These are phyloP conservation scores for Plasmodium fragile DNA, from an alignment of 169 alveolate genomes.

Conservation along the genomic window DNA sequence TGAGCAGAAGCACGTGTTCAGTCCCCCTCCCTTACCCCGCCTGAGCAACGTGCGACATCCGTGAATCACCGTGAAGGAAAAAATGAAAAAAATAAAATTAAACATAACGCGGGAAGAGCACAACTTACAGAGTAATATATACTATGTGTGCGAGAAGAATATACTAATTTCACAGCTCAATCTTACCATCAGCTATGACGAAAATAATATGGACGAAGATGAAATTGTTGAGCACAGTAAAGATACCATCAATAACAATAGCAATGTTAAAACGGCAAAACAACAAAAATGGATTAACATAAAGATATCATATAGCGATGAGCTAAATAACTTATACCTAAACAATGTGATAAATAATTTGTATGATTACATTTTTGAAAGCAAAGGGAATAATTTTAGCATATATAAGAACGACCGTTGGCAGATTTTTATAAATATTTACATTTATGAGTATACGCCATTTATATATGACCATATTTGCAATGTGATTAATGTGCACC, in stretches of 20 bases:
- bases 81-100: slow-evolving; percentile 64
- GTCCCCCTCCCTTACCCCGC: not conserved
- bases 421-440: slow-evolving; percentile 70
- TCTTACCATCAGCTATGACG: slow-evolving; percentile 66
- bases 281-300: slow-evolving; percentile 38
- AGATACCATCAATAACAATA: not conserved
- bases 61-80: not conserved
- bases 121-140: slow-evolving; percentile 57
- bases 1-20: not conserved
- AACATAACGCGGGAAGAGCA: slow-evolving; percentile 70
- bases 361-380: slow-evolving; percentile 70
- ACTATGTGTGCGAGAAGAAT: slow-evolving; percentile 74
- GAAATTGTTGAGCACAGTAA: slow-evolving; percentile 4
- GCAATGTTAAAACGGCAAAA: not conserved
- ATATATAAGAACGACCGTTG: slow-evolving; percentile 61
- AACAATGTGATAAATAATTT: slow-evolving; percentile 71
- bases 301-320: slow-evolving; percentile 66
- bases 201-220: slow-evolving; percentile 49
- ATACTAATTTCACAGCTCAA: slow-evolving; percentile 59
- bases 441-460: slow-evolving; percentile 73
- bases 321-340: slow-evolving; percentile 60
- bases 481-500: slow-evolving; percentile 72
- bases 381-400: slow-evolving; percentile 23
- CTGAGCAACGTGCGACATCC: not conserved
- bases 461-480: slow-evolving; percentile 75